phyloP scores from a whole-genome alignment of 2,329 filamentous ascomycete genomes.

The Trichoderma semiorbis region DNA sequence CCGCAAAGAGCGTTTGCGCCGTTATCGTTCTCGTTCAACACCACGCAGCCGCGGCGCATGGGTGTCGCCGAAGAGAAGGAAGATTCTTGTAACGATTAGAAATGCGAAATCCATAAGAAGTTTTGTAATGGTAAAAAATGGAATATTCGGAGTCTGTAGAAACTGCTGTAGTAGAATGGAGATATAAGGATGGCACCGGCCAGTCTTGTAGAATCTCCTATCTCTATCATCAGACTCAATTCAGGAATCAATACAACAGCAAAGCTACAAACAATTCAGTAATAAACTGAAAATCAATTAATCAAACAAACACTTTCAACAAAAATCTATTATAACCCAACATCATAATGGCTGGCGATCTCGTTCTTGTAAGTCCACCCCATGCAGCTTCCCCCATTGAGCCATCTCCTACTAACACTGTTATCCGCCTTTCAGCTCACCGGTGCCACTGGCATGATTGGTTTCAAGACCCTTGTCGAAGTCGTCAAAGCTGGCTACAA shows the following conservation, averaged over 20 bases:
- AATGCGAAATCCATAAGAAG: neutral
- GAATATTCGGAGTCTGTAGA: neutral
- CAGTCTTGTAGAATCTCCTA: neutral
- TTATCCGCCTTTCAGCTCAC: conserved; percentile 22
- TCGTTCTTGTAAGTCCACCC: conserved; percentile 9
- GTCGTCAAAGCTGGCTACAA: conserved; percentile 27
- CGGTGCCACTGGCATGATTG: conserved; percentile 31
- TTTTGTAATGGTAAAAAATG: neutral
- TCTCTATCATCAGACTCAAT: neutral
- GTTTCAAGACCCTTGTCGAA: conserved; percentile 27
- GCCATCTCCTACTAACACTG: neutral
- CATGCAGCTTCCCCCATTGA: neutral
- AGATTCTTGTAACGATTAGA: neutral
- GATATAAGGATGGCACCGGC: neutral
- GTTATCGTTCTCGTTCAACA: neutral
- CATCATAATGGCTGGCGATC: conserved; percentile 14
- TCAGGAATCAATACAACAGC: neutral
- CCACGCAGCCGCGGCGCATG: neutral
- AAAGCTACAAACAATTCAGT: neutral
- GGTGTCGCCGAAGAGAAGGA: neutral
- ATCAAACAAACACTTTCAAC: neutral
- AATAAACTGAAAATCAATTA: neutral
- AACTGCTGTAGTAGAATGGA: neutral
- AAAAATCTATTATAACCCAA: neutral
- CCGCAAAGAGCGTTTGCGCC: neutral